Evolutionary conservation across 2,329 filamentous ascomycete species (phyloP).

Genomic region (Hymenoscyphus scutula): DNA sequence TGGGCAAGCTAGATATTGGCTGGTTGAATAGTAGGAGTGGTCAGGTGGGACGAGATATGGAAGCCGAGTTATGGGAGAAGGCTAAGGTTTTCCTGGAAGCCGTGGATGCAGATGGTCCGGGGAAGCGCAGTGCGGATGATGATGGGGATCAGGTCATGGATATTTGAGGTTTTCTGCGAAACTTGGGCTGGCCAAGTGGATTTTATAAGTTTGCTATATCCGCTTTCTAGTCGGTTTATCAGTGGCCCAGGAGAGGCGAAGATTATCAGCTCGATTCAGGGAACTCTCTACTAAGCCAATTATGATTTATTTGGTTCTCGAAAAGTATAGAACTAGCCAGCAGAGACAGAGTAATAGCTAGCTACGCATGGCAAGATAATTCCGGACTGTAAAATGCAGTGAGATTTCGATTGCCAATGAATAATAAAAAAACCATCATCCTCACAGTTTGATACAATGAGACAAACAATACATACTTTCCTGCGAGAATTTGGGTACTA

Average conservation of each 20-base stretch:
- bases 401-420: not conserved
- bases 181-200: too few relatives aligned
- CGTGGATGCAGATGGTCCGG: conserved; percentile 26
- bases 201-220: not conserved
- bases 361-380: not conserved
- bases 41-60: conserved; percentile 78
- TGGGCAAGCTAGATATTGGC: conserved; percentile 70
- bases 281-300: not conserved
- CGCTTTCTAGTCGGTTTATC: not conserved
- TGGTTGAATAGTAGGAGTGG: conserved; percentile 86
- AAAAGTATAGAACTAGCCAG: not conserved
- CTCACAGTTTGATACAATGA: too few relatives aligned
- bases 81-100: conserved; percentile 54
- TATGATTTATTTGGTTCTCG: not conserved
- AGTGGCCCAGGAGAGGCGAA: not conserved
- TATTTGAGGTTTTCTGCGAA: conserved; percentile 5
- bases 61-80: conserved; percentile 72
- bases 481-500: not conserved
- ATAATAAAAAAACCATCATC: not conserved
- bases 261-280: not conserved
- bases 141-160: conserved; percentile 13
- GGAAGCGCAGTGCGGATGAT: conserved; percentile 10
- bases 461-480: too few relatives aligned
- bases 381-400: not conserved
- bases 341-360: not conserved